Evolutionary conservation across 352 stramenopile genomes (phyloP).

Genomic region (Elongisporangium undulatum): DNA sequence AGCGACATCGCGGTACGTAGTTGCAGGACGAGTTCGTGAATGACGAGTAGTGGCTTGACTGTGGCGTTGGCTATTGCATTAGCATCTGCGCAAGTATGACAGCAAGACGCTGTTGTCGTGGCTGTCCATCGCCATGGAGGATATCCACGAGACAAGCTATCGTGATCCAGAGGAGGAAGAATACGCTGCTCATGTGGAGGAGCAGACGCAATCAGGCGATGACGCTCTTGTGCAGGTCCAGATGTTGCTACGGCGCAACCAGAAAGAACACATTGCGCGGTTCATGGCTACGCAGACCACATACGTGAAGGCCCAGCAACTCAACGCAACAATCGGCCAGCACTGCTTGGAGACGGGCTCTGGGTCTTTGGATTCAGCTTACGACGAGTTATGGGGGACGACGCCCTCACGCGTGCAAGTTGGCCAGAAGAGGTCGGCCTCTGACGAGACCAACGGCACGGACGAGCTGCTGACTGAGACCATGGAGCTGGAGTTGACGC

Average conservation of each 20-base stretch:
- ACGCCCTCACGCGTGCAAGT: neutral
- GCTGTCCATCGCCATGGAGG: conserved; percentile 11
- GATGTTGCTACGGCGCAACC: conserved; percentile 23
- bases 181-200: conserved; percentile 31
- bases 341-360: neutral
- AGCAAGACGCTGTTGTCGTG: conserved; percentile 13
- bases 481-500: conserved; percentile 26
- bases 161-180: conserved; percentile 22
- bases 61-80: neutral
- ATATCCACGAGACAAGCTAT: neutral
- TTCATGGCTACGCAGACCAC: conserved; percentile 28
- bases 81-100: conserved; percentile 36
- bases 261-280: conserved; percentile 32
- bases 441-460: neutral
- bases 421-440: neutral
- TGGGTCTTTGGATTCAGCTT: neutral
- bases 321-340: conserved; percentile 7
- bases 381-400: conserved; percentile 15
- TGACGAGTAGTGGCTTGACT: too few relatives aligned
- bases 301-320: conserved; percentile 19
- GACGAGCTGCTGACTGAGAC: conserved; percentile 10
- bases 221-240: conserved; percentile 40
- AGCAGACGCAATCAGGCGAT: conserved; percentile 22
- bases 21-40: neutral
- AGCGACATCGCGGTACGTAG: conserved; percentile 24